Evolutionary conservation across 208 protist genomes (phyloP), one percentile per base, ranked within the genome.

Genomic region (Acanthamoeba royreba): DNA sequence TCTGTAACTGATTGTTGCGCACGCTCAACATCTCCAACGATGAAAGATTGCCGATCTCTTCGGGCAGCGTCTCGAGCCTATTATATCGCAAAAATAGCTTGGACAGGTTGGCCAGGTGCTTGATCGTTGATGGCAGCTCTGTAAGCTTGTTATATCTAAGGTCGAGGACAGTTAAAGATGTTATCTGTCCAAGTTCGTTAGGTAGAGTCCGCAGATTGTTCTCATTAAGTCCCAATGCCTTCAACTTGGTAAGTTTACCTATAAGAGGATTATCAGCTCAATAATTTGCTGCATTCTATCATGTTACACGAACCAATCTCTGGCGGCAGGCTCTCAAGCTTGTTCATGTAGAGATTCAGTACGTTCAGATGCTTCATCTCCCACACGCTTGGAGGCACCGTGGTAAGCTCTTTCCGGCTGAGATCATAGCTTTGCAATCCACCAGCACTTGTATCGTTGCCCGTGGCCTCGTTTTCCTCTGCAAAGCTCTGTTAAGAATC

Each of bases 1-100:
- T 77, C 15, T 25, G 31, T 7, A 92, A 55, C 53, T 94, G 88
- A 66, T 96, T 96, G 49, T 95, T 94, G 49, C 95, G 94, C 2
- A 95, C 90, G 88, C 94, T 94, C 40, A 96, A 49, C 49, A 94
- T 96, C 19, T 89, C 49, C 0, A 96, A 52, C 49, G 19, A 40
- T 38, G 58, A 79, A 4, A 94, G 47, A 9, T 69, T 49, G 8
- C 47, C 38, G 22, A 96, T 93, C 35, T 93, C n/a, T 1, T 40
- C 40, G 7, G 95, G 95, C 43, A 96, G 25, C 22, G 28, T 53
- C 42, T 79, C 42, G 13, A 96, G 31, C 55, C 87, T 46, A 66
- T 96, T 96, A 33, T 46, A 89, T 33, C 81, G 81, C 42, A 89
- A 52, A 52, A 89, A 89, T n/a, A 89, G 81, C 46, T 66, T 58